A percentile compares a stretch with the other conserved stretches of the same genome.
Conservation (phyloP, 306 rosid species). For the Elaeagnus macrophylla region DNA sequence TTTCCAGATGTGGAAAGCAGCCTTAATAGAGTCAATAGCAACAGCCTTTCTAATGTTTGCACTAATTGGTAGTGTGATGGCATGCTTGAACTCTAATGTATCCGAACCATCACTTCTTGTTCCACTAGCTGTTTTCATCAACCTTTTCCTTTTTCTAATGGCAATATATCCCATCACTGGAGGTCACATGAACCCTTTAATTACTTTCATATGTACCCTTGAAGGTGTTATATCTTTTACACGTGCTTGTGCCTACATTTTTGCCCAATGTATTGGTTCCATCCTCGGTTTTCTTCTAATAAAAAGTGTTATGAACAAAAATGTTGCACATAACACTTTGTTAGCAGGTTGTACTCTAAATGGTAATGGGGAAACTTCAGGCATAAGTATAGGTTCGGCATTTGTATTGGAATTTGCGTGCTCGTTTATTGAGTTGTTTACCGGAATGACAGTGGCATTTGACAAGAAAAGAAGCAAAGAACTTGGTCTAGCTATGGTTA, state of each 20-base stretch:
- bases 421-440: constrained; percentile 45
- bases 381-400: constrained; percentile 7
- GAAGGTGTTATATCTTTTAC: constrained; percentile 17
- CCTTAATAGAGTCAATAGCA: constrained; percentile 39
- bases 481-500: constrained; percentile 39
- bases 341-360: constrained; percentile 51
- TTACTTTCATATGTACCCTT: constrained; percentile 37
- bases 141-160: constrained; percentile 44
- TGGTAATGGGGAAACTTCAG: not conserved
- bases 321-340: constrained; percentile 20
- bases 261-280: constrained; percentile 46
- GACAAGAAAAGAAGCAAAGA: constrained; percentile 37
- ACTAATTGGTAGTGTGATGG: constrained; percentile 26
- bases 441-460: constrained; percentile 46
- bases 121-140: constrained; percentile 42
- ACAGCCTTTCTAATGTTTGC: constrained; percentile 37
- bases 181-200: constrained; percentile 48
- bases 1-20: constrained; percentile 49
- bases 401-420: constrained; percentile 37
- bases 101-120: constrained; percentile 33
- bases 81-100: constrained; percentile 36
- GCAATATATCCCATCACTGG: constrained; percentile 47
- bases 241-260: constrained; percentile 22
- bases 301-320: constrained; percentile 27
- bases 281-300: constrained; percentile 33